phyloP scores from a whole-genome alignment of 2,329 filamentous ascomycete genomes.

The Colletotrichum musae region DNA sequence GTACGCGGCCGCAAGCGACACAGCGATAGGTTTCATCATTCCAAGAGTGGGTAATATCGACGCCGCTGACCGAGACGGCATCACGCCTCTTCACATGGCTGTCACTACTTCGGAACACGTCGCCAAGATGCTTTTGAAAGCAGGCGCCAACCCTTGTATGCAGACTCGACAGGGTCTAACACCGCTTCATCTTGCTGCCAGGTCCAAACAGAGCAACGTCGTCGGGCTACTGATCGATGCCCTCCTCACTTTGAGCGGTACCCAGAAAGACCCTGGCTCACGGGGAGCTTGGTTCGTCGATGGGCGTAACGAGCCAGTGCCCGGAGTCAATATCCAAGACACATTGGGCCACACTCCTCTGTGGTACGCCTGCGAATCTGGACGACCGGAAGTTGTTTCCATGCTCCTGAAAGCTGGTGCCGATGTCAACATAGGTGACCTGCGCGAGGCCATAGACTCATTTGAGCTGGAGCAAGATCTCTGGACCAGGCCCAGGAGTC shows the following conservation, averaged over 20 bases:
- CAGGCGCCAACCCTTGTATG: slow-evolving; percentile 52
- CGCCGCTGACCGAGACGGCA: slow-evolving; percentile 24
- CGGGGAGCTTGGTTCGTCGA: neutral
- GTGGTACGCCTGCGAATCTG: slow-evolving; percentile 45
- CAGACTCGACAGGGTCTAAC: slow-evolving; percentile 52
- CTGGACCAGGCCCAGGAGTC: neutral
- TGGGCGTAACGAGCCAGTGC: neutral
- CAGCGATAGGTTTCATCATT: slow-evolving; percentile 42
- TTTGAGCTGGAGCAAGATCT: slow-evolving; percentile 39
- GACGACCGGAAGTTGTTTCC: slow-evolving; percentile 45
- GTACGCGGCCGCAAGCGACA: neutral
- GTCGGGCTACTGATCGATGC: slow-evolving; percentile 49
- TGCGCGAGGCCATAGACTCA: slow-evolving; percentile 42
- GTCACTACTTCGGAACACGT: slow-evolving; percentile 42
- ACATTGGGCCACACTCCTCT: slow-evolving; percentile 38
- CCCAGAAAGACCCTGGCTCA: neutral
- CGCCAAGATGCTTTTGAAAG: slow-evolving; percentile 50
- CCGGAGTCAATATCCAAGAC: neutral
- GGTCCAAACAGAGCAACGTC: slow-evolving; percentile 50
- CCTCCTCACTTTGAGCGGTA: neutral
- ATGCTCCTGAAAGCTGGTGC: slow-evolving; percentile 48
- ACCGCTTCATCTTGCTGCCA: slow-evolving; percentile 57
- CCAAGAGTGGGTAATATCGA: slow-evolving; percentile 24
- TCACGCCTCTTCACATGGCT: slow-evolving; percentile 46
- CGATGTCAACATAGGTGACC: slow-evolving; percentile 8